Evolutionary conservation across 2,329 filamentous ascomycete genomes (phyloP).

Genomic region (Colletotrichum lini): DNA sequence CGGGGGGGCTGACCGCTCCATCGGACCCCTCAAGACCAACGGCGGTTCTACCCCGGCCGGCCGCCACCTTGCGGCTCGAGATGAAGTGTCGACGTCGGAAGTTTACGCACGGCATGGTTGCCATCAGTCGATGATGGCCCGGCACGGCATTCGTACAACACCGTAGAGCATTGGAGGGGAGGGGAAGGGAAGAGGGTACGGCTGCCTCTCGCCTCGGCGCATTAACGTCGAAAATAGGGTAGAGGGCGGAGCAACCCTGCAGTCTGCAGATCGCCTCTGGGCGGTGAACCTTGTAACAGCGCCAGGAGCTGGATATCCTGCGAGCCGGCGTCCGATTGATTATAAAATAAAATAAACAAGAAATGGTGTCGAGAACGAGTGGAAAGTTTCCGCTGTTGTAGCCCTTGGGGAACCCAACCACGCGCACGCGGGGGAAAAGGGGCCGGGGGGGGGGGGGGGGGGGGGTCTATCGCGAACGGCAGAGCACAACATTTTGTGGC

Average conservation of each 20-base stretch:
- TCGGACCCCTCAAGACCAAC: neutral
- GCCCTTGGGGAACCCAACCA: neutral
- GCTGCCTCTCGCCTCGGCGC: conserved; percentile 17
- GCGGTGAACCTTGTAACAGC: conserved; percentile 17
- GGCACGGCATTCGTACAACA: neutral
- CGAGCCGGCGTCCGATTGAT: conserved; percentile 34
- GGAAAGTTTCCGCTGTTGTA: neutral
- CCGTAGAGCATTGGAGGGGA: neutral
- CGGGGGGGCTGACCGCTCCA: neutral
- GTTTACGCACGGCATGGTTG: conserved; percentile 13
- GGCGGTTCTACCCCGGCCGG: conserved; percentile 1
- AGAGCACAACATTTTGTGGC: neutral
- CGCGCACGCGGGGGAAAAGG: neutral
- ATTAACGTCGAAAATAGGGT: conserved; percentile 35
- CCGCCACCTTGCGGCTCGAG: conserved; percentile 18
- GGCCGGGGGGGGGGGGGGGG: too few species aligned
- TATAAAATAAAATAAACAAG: too few species aligned
- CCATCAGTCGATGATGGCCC: neutral
- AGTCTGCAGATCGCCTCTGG: conserved; percentile 3
- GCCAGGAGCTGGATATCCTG: conserved; percentile 26
- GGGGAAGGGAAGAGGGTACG: neutral
- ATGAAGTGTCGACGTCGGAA: conserved; percentile 13
- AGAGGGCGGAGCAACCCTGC: conserved; percentile 26
- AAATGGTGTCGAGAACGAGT: neutral
- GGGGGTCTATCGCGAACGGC: neutral